Evolutionary conservation across 352 stramenopile species (phyloP).

Genomic region (Pythium aquatile): DNA sequence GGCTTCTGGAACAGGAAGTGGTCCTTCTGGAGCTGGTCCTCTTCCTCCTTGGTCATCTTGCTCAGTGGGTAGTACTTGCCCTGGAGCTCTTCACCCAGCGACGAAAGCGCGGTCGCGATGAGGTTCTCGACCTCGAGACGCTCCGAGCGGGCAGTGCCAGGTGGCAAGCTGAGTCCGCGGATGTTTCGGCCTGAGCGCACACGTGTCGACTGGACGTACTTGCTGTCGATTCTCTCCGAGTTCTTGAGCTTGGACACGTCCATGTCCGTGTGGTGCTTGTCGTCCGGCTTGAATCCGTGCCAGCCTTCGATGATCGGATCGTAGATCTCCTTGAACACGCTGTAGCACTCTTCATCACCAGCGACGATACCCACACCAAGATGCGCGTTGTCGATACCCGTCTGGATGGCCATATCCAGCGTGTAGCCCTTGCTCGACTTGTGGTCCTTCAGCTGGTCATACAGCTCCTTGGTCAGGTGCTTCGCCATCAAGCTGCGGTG

Average conservation of each 20-base stretch:
- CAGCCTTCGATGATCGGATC: slow-evolving; percentile 86
- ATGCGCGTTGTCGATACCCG: slow-evolving; percentile 79
- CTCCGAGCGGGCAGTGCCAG: slow-evolving; percentile 83
- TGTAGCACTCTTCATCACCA: slow-evolving; percentile 83
- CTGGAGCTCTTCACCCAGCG: slow-evolving; percentile 71
- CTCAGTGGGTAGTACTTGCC: slow-evolving; percentile 89
- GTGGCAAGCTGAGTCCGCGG: slow-evolving; percentile 83
- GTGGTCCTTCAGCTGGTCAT: slow-evolving; percentile 77
- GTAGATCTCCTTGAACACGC: slow-evolving; percentile 80
- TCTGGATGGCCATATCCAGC: slow-evolving; percentile 84
- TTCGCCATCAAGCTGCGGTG: slow-evolving; percentile 89
- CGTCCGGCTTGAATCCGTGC: slow-evolving; percentile 80
- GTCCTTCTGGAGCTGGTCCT: slow-evolving; percentile 89
- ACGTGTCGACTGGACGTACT: slow-evolving; percentile 91
- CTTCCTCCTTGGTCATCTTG: slow-evolving; percentile 89
- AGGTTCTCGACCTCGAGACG: slow-evolving; percentile 84
- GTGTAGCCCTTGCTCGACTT: slow-evolving; percentile 78
- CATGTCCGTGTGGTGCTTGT: slow-evolving; percentile 82
- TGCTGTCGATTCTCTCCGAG: slow-evolving; percentile 62
- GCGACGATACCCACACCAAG: slow-evolving; percentile 82
- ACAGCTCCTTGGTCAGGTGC: slow-evolving; percentile 75
- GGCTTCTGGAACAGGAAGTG: slow-evolving; percentile 95
- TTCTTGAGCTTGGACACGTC: slow-evolving; percentile 73
- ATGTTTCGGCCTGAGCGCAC: slow-evolving; percentile 91
- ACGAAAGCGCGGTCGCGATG: slow-evolving; percentile 67